Base-by-base conservation (phyloP, 169 alveolate species). In the Eimeria sp. region DNA sequence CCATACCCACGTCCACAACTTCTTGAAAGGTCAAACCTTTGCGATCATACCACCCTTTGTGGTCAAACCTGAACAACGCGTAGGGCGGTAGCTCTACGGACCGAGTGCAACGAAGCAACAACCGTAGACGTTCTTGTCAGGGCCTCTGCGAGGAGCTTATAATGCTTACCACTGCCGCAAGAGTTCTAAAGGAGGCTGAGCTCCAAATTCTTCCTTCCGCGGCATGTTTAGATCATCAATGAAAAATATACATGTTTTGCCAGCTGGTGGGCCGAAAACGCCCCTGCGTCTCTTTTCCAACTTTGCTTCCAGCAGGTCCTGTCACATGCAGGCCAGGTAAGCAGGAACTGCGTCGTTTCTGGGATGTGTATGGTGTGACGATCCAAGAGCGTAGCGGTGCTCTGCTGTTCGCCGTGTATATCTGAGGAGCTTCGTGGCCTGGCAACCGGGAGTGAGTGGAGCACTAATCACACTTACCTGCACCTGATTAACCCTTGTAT, bases 181-280 rank as follows among this genome's bases (percentile, higher is more conserved):
- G 63, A 99, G 96, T 97, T 99, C 99, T 84, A 99, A 96, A 0
- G 99, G 99, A 16, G 99, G 99, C 96, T 99, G 98, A 30, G 99
- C 99, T 40, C 99, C 99, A 75, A 98, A 99, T 30, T 97, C 98
- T 96, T 99, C 99, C 96, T 98, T 98, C 94, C 98, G 98, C 34
- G 99, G 99, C 99, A 98, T 98, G 97, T 98, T 98, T 65, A 99
- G 94, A 95, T 99, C 99, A 97, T 99, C 99, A 76, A 99, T 97
- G 96, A 99, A 99, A 80, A 99, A 98, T 13, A 99, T 98, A 92
- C 98, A 98, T 80, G 98, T 98, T 95, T 98, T 98, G 49, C 99
- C 99, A n/a, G 98, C 98, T 11, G 99, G 98, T 10, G 99, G 99
- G 16, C 99, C 99, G 96, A 97, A 98, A 57, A 98, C 98, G 4